These are phyloP conservation scores for Neurospora sp. DNA, from an alignment of 2,329 filamentous ascomycete genomes.

Conservation along the genomic window DNA sequence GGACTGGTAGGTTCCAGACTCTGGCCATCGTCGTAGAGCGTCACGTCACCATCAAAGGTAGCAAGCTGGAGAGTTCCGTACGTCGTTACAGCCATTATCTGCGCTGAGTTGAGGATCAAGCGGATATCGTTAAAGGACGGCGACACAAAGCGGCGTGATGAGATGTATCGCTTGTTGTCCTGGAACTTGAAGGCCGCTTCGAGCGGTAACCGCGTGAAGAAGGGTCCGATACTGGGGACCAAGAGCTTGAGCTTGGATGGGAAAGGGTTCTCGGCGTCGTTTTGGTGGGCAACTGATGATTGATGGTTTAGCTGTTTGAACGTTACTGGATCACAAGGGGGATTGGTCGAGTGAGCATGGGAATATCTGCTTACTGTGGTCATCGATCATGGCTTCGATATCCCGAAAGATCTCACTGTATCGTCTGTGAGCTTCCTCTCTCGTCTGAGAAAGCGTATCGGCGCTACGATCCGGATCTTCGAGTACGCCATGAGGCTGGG, in stretches of 20 bases:
- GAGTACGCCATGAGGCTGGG: constrained; percentile 82
- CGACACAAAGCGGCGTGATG: constrained; percentile 81
- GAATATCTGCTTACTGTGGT: constrained; percentile 58
- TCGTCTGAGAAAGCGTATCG: constrained; percentile 58
- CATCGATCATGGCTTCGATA: constrained; percentile 82
- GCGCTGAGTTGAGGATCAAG: constrained; percentile 86
- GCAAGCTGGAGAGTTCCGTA: constrained; percentile 67
- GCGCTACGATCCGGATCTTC: constrained; percentile 46
- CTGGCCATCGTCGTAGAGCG: constrained; percentile 83
- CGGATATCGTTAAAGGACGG: constrained; percentile 97
- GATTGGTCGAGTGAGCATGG: not conserved
- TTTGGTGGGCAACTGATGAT: constrained; percentile 57
- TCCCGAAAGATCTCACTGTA: constrained; percentile 95
- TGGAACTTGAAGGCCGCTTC: constrained; percentile 89
- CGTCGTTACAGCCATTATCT: constrained; percentile 80
- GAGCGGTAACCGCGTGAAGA: constrained; percentile 81
- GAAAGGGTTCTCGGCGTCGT: constrained; percentile 44
- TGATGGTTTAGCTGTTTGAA: not conserved
- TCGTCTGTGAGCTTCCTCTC: constrained; percentile 69
- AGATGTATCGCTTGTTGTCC: constrained; percentile 77
- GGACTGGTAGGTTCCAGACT: constrained; percentile 66
- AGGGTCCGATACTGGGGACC: constrained; percentile 82
- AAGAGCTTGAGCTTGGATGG: constrained; percentile 88
- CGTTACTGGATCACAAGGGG: not conserved
- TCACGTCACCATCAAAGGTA: constrained; percentile 97